These are phyloP conservation scores for Didymella arachidicola DNA, from an alignment of 2,329 filamentous ascomycete species.

Conservation along the genomic window DNA sequence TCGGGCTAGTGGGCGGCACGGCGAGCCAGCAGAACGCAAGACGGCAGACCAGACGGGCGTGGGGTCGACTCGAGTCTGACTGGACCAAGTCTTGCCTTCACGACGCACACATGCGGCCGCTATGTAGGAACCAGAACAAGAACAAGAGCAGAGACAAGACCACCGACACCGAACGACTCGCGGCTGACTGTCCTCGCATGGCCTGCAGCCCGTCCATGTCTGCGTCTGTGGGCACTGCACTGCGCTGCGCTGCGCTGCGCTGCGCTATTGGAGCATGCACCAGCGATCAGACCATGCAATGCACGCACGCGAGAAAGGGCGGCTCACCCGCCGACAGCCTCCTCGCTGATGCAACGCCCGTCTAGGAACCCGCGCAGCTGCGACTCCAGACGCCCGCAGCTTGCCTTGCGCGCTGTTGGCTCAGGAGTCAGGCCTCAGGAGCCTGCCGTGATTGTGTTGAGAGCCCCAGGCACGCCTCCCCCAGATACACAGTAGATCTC, in stretches of 20 bases:
- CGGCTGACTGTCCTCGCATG: conserved; percentile 11
- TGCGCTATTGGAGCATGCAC: conserved; percentile 13
- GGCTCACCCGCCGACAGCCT: conserved; percentile 1
- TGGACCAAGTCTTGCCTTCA: conserved; percentile 17
- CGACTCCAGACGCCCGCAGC: conserved; percentile 1
- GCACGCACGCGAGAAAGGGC: conserved; percentile 13
- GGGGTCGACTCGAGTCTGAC: conserved; percentile 15
- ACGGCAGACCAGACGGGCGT: conserved; percentile 3
- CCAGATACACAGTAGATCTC: neutral
- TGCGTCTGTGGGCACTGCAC: neutral
- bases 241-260: conserved; percentile 1
- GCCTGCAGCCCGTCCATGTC: conserved; percentile 1
- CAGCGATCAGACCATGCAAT: conserved; percentile 11
- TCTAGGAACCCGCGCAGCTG: conserved; percentile 4
- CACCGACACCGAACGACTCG: conserved; percentile 4
- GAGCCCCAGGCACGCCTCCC: conserved; percentile 7
- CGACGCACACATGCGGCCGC: conserved; percentile 18
- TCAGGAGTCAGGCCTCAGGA: too few species aligned
- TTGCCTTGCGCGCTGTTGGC: neutral
- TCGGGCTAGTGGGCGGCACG: conserved; percentile 14
- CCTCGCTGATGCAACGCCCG: conserved; percentile 7
- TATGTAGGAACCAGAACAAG: conserved; percentile 11
- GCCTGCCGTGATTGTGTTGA: neutral
- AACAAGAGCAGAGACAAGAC: too few species aligned
- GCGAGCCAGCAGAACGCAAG: conserved; percentile 2